phyloP scores from a whole-genome alignment of 2,329 filamentous ascomycete species.

The Coniosporium tulheliwenetii region DNA sequence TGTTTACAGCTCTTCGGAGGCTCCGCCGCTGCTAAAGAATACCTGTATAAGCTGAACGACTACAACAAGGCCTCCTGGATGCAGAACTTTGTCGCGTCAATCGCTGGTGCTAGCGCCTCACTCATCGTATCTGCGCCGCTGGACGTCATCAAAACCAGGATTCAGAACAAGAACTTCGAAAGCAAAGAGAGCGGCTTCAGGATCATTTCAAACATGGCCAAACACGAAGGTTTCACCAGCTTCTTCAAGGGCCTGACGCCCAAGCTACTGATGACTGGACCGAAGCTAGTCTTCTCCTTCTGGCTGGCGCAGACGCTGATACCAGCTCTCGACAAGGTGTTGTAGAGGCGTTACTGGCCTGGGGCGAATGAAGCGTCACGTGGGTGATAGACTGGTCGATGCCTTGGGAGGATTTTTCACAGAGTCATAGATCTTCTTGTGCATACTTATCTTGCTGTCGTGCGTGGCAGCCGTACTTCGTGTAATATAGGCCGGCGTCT shows the following conservation, averaged over 20 bases:
- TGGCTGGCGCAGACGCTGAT: conserved; percentile 98
- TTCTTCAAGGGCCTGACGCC: conserved; percentile 98
- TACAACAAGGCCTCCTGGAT: conserved; percentile 92
- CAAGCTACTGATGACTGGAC: conserved; percentile 97
- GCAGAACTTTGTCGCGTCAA: conserved; percentile 95
- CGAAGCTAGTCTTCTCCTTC: conserved; percentile 98
- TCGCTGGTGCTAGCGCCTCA: conserved; percentile 89
- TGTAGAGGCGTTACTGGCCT: conserved; percentile 22
- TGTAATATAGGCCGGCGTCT: too few relatives aligned
- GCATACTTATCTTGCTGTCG: too few relatives aligned
- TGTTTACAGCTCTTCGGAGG: conserved; percentile 71
- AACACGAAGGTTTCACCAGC: conserved; percentile 66
- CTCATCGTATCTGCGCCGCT: conserved; percentile 89
- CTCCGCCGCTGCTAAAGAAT: conserved; percentile 94
- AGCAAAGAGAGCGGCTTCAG: conserved; percentile 89
- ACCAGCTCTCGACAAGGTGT: conserved; percentile 65
- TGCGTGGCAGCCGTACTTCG: too few relatives aligned
- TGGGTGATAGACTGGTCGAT: too few relatives aligned
- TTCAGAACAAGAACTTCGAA: conserved; percentile 98
- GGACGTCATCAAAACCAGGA: conserved; percentile 95
- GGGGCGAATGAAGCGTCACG: too few relatives aligned
- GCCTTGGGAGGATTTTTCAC: too few relatives aligned
- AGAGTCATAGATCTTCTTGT: too few relatives aligned
- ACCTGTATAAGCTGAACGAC: conserved; percentile 74
- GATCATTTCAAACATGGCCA: conserved; percentile 85